Conservation (phyloP, 352 stramenopile genomes). For the Phytophthora quininea region DNA sequence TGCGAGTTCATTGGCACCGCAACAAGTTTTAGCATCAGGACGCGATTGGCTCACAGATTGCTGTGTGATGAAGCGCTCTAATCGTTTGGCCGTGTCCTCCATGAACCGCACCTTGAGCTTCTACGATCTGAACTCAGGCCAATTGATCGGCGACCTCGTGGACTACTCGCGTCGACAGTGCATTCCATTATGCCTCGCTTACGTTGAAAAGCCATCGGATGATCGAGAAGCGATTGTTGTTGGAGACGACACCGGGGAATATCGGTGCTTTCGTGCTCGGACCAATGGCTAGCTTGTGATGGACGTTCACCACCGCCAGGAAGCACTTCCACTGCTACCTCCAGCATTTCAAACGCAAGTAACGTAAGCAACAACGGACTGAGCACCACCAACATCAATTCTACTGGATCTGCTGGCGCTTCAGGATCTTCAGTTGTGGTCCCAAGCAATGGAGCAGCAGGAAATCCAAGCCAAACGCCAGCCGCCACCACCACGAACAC, state of each 20-base stretch:
- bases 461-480: conserved; percentile 16
- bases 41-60: conserved; percentile 84
- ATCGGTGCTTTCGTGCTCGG: conserved; percentile 73
- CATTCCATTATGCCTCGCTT: conserved; percentile 82
- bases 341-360: conserved; percentile 19
- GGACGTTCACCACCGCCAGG: conserved; percentile 48
- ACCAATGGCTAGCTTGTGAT: conserved; percentile 74
- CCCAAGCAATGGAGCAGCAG: conserved; percentile 9
- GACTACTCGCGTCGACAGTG: conserved; percentile 82
- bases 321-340: conserved; percentile 14
- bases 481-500: conserved; percentile 21
- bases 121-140: conserved; percentile 73
- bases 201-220: conserved; percentile 77
- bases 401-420: conserved; percentile 5
- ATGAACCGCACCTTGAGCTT: conserved; percentile 82
- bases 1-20: conserved; percentile 64
- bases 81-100: conserved; percentile 77
- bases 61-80: conserved; percentile 81
- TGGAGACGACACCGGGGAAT: conserved; percentile 80
- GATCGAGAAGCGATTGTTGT: conserved; percentile 78
- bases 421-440: conserved; percentile 11
- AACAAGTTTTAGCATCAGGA: conserved; percentile 64
- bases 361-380: conserved; percentile 6
- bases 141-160: conserved; percentile 74
- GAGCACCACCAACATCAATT: conserved; percentile 5